A percentile compares a stretch with the other conserved stretches of the same genome.
These are phyloP conservation scores for Wickerhamomyces bovis DNA, from an alignment of 805 yeast genomes.

Conservation along the genomic window DNA sequence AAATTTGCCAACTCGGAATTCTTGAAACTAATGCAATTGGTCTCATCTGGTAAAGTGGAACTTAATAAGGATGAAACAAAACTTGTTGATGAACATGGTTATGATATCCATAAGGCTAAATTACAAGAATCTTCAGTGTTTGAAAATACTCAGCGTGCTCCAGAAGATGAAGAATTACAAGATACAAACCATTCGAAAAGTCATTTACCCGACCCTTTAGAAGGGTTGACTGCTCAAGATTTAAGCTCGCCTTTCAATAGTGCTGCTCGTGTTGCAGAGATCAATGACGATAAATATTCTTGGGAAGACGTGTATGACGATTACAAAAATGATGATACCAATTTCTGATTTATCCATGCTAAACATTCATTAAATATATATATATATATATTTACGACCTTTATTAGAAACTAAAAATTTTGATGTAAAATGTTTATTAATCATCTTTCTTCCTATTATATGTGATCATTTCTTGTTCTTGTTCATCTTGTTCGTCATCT, in stretches of 20 bases:
- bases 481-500: no score
- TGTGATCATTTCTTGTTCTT: slow-evolving; percentile 21
- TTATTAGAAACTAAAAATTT: no score
- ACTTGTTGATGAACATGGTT: slow-evolving; percentile 19
- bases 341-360: slow-evolving; percentile 9
- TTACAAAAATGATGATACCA: slow-evolving; percentile 21
- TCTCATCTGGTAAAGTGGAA: slow-evolving; percentile 19
- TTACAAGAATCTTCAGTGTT: slow-evolving; percentile 3
- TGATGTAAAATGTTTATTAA: not conserved
- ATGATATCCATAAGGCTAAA: slow-evolving; percentile 18
- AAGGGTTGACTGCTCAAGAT: slow-evolving; percentile 16
- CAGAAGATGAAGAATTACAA: slow-evolving; percentile 4
- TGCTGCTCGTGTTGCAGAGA: slow-evolving; percentile 16
- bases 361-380: no score
- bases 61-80: slow-evolving; percentile 21
- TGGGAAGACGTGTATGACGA: slow-evolving; percentile 28
- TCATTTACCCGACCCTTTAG: slow-evolving; percentile 24
- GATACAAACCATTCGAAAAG: slow-evolving; percentile 2
- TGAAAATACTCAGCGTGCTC: slow-evolving; percentile 8
- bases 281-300: slow-evolving; percentile 16
- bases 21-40: slow-evolving; percentile 21
- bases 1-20: slow-evolving; percentile 24
- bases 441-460: slow-evolving; percentile 6
- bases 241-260: slow-evolving; percentile 19
- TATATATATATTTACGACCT: not conserved